phyloP scores from a whole-genome alignment of 2,329 filamentous ascomycete species.

The Orbilia javanica region DNA sequence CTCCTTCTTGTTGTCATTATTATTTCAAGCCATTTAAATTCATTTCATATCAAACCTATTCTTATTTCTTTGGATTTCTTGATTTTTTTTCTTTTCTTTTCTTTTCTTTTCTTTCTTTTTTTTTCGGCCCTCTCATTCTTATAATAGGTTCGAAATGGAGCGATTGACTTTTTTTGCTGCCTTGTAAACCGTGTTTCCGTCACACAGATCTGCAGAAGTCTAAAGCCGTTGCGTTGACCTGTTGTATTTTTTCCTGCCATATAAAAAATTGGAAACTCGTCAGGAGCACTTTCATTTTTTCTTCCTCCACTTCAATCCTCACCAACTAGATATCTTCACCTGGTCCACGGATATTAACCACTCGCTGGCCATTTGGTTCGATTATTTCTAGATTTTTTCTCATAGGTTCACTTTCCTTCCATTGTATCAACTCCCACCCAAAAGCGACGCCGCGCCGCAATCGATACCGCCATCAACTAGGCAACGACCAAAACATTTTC shows the following conservation, averaged over 20 bases:
- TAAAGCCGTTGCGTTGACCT: constrained; percentile 19
- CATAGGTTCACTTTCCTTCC: too few relatives aligned
- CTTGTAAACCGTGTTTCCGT: too few relatives aligned
- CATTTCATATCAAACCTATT: constrained; percentile 13
- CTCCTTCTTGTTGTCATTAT: background rate
- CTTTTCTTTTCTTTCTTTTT: background rate
- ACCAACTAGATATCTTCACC: background rate
- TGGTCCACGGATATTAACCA: background rate
- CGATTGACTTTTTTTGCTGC: background rate
- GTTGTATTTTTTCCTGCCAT: constrained; percentile 16
- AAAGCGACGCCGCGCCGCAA: too few relatives aligned
- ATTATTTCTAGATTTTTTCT: background rate
- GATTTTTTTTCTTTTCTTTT: background rate
- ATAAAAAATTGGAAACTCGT: constrained; percentile 10
- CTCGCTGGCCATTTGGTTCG: background rate
- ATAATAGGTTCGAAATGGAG: background rate
- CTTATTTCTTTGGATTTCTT: background rate
- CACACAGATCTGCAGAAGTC: background rate
- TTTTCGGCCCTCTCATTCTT: background rate
- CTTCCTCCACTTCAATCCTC: background rate
- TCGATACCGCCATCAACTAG: too few relatives aligned
- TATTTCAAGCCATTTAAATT: background rate
- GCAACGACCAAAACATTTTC: background rate
- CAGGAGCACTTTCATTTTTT: constrained; percentile 10
- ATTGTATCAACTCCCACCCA: too few relatives aligned